Evolutionary conservation across 768 basidiomycete species (phyloP).

Genomic region (Rickenella mellea): DNA sequence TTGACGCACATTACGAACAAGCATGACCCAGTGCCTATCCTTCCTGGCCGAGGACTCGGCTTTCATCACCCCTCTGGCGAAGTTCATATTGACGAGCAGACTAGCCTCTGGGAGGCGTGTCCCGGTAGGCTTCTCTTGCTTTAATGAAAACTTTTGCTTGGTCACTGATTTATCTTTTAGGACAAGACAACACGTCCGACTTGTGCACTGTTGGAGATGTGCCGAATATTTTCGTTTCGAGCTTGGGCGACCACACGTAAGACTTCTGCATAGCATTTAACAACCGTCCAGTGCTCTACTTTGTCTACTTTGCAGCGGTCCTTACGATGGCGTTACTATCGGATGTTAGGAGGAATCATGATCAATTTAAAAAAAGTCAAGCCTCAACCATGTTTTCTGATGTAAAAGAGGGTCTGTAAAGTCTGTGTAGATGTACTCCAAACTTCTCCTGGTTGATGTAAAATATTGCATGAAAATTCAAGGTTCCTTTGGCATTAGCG

Average conservation of each 20-base stretch:
- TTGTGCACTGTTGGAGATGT: slow-evolving; percentile 16
- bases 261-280: too few relatives aligned
- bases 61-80: slow-evolving; percentile 29
- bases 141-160: neutral
- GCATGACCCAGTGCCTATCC: slow-evolving; percentile 28
- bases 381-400: too few relatives aligned
- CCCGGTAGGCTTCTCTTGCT: slow-evolving; percentile 7
- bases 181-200: slow-evolving; percentile 13
- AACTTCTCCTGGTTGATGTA: too few relatives aligned
- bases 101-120: slow-evolving; percentile 13
- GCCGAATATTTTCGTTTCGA: slow-evolving; percentile 10
- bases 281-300: too few relatives aligned
- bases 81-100: slow-evolving; percentile 6
- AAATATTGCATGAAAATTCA: too few relatives aligned
- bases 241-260: slow-evolving; percentile 14
- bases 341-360: slow-evolving; percentile 8
- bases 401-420: too few relatives aligned
- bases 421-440: too few relatives aligned
- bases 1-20: slow-evolving; percentile 50
- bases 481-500: too few relatives aligned
- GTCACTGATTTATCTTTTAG: slow-evolving; percentile 3
- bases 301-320: too few relatives aligned
- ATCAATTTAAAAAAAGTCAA: too few relatives aligned
- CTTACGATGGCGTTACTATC: slow-evolving; percentile 15
- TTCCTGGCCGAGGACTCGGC: slow-evolving; percentile 26